Conservation (phyloP, 1,284 basidiomycete species). For the Heterobasidion parviporum region DNA sequence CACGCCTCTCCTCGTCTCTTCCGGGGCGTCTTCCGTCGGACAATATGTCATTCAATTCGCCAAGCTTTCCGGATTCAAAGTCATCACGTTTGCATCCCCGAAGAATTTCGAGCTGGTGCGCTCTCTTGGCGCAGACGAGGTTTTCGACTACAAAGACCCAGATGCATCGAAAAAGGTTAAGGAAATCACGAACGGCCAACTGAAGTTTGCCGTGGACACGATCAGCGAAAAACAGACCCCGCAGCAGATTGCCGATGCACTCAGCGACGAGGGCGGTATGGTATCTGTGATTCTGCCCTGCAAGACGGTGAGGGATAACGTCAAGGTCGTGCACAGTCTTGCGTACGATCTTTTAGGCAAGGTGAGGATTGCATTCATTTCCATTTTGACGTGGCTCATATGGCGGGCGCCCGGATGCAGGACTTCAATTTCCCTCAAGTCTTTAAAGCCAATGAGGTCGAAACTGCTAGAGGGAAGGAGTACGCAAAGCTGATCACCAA, state of each 20-base stretch:
- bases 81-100: slow-evolving; percentile 30
- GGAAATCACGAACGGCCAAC: not conserved
- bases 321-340: not conserved
- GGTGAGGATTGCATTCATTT: not conserved
- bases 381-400: not conserved
- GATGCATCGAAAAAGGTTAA: slow-evolving; percentile 8
- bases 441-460: not conserved
- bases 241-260: slow-evolving; percentile 1
- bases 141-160: slow-evolving; percentile 27
- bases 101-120: slow-evolving; percentile 23
- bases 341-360: slow-evolving; percentile 3
- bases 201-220: slow-evolving; percentile 3
- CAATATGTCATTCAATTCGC: slow-evolving; percentile 33
- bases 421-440: not conserved
- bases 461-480: not conserved
- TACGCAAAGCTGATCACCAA: not conserved
- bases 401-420: not conserved
- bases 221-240: slow-evolving; percentile 1
- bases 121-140: slow-evolving; percentile 28
- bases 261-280: slow-evolving; percentile 4
- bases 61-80: slow-evolving; percentile 25
- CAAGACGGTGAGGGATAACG: not conserved
- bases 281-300: slow-evolving; percentile 3
- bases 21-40: slow-evolving; percentile 26
- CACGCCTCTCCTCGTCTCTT: slow-evolving; percentile 25